Conservation (phyloP, 768 basidiomycete genomes). For the Gloeophyllum trabeum region DNA sequence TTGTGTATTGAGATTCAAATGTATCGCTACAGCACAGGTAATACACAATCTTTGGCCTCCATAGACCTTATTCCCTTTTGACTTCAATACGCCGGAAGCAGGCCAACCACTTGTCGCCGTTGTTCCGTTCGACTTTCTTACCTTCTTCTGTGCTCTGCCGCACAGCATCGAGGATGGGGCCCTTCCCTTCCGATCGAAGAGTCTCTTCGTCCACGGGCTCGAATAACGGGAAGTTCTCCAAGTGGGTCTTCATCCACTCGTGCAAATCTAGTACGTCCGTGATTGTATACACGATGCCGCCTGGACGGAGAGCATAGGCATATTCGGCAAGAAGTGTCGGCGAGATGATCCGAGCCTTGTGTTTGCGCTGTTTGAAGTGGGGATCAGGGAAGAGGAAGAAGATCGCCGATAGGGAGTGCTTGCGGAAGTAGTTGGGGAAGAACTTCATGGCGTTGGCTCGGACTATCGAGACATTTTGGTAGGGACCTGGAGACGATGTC, state of each 20-base stretch:
- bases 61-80: no score
- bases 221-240: slow-evolving; percentile 84
- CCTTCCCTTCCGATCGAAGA: slow-evolving; percentile 66
- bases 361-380: slow-evolving; percentile 95
- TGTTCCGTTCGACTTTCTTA: slow-evolving; percentile 89
- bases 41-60: no score
- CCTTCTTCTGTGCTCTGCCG: slow-evolving; percentile 90
- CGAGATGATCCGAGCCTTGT: slow-evolving; percentile 98
- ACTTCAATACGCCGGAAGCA: slow-evolving; percentile 64
- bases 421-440: slow-evolving; percentile 88
- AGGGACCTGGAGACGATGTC: slow-evolving; percentile 30
- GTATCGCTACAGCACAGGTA: no score
- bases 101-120: slow-evolving; percentile 84
- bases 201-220: slow-evolving; percentile 65
- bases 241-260: slow-evolving; percentile 89
- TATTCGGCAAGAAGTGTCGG: slow-evolving; percentile 97
- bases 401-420: slow-evolving; percentile 81
- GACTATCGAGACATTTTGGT: slow-evolving; percentile 86
- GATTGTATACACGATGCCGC: slow-evolving; percentile 96
- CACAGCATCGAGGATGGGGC: slow-evolving; percentile 71
- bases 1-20: no score
- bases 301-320: slow-evolving; percentile 83
- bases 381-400: slow-evolving; percentile 99
- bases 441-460: slow-evolving; percentile 99
- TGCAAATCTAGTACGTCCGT: slow-evolving; percentile 94